phyloP scores from a whole-genome alignment of 2,329 filamentous ascomycete genomes.

The Xylariaceae sp. region DNA sequence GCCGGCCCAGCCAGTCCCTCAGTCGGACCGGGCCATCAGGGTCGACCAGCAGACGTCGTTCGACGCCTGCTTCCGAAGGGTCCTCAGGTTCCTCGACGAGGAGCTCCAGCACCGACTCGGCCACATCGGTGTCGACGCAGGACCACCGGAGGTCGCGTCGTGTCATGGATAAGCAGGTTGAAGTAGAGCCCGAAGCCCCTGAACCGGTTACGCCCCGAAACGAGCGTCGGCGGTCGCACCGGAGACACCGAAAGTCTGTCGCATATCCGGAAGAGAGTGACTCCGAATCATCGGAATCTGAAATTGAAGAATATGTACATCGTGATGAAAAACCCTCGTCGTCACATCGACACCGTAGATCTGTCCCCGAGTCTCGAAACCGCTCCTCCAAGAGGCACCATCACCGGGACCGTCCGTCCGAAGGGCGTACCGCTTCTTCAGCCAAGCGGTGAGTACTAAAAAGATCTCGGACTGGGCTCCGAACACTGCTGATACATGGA shows the following conservation, averaged over 20 bases:
- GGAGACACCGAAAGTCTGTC: slow-evolving; percentile 6
- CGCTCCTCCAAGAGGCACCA: slow-evolving; percentile 9
- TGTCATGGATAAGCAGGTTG: slow-evolving; percentile 11
- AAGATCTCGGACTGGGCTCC: slow-evolving; percentile 1
- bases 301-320: background rate
- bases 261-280: slow-evolving; percentile 9
- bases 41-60: slow-evolving; percentile 29
- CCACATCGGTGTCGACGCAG: slow-evolving; percentile 8
- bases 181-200: slow-evolving; percentile 15
- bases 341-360: slow-evolving; percentile 6
- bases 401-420: slow-evolving; percentile 16
- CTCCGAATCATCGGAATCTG: slow-evolving; percentile 8
- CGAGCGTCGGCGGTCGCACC: slow-evolving; percentile 8
- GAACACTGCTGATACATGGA: slow-evolving; percentile 11
- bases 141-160: slow-evolving; percentile 8
- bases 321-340: slow-evolving; percentile 2
- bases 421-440: slow-evolving; percentile 17
- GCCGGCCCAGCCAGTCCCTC: slow-evolving; percentile 6
- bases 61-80: slow-evolving; percentile 28
- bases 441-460: slow-evolving; percentile 23
- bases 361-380: slow-evolving; percentile 1
- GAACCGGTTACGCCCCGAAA: slow-evolving; percentile 10
- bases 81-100: slow-evolving; percentile 16
- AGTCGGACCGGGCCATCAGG: slow-evolving; percentile 22
- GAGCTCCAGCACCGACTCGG: slow-evolving; percentile 5